Percentiles rank a stretch among this genome's conserved stretches.
Conservation (phyloP, 495 filamentous ascomycete genomes). For the Penicillium subrubescens region DNA sequence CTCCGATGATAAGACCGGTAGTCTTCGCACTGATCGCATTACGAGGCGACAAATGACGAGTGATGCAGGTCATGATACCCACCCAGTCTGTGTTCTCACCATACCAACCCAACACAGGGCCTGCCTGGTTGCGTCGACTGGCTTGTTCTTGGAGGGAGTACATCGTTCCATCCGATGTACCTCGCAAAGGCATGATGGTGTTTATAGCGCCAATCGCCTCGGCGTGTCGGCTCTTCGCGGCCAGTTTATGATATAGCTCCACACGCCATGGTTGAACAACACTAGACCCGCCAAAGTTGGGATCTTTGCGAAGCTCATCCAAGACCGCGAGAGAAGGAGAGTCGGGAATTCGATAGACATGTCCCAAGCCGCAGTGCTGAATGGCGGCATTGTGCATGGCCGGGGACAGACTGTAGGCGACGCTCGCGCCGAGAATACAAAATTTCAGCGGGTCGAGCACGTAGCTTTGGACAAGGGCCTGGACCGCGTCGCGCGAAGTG, state of each 20-base stretch:
- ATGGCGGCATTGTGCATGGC: conserved; percentile 81
- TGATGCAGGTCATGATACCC: conserved; percentile 68
- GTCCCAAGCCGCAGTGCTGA: conserved; percentile 69
- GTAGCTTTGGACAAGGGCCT: conserved; percentile 55
- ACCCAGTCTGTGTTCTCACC: conserved; percentile 89
- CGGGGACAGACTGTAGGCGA: conserved; percentile 75
- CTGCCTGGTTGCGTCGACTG: conserved; percentile 65
- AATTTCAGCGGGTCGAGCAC: conserved; percentile 69
- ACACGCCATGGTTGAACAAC: conserved; percentile 78
- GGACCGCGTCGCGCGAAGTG: conserved; percentile 60
- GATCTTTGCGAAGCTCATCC: conserved; percentile 61
- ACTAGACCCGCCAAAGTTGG: conserved; percentile 71
- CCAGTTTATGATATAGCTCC: conserved; percentile 65
- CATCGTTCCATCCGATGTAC: conserved; percentile 61
- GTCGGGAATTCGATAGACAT: conserved; percentile 67
- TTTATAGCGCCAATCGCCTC: conserved; percentile 82
- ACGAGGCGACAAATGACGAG: conserved; percentile 74
- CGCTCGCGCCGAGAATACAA: conserved; percentile 72
- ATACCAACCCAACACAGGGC: conserved; percentile 67
- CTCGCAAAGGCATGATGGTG: conserved; percentile 74
- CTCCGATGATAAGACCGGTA: conserved; percentile 73
- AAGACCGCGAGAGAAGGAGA: conserved; percentile 65
- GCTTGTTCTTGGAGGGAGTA: conserved; percentile 64
- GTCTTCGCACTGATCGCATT: conserved; percentile 74
- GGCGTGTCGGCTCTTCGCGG: conserved; percentile 72